Conservation (phyloP, 257 asterid species). For the Capsicum rhomboideum region DNA sequence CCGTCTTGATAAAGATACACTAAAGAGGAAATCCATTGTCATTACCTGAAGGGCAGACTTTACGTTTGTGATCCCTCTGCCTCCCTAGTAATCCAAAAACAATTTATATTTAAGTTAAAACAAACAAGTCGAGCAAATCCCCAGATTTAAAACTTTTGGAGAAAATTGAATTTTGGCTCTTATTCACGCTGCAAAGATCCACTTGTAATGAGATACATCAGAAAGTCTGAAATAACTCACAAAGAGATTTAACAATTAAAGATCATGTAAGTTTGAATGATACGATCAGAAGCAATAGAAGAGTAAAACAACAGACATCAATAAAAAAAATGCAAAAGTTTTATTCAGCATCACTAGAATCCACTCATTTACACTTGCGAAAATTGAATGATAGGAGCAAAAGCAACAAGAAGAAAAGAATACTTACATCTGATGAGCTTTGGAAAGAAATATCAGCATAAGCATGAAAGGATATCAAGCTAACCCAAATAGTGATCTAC, state of each 20-base stretch:
- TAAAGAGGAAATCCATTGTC: not conserved
- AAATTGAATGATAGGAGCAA: not conserved
- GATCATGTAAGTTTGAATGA: not conserved
- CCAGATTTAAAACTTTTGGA: not conserved
- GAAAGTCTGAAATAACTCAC: conserved; percentile 2
- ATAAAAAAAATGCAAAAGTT: not conserved
- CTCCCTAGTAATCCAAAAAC: conserved; percentile 49
- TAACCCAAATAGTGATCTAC: conserved; percentile 86
- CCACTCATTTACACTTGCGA: not conserved
- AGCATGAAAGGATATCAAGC: conserved; percentile 74
- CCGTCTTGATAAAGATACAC: not conserved
- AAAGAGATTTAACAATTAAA: not conserved
- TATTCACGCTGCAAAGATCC: not conserved
- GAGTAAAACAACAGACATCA: not conserved
- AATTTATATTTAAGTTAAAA: not conserved
- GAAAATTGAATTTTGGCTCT: not conserved
- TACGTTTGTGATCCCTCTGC: conserved; percentile 86
- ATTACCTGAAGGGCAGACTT: conserved; percentile 74
- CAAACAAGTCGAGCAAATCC: not conserved
- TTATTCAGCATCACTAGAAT: not conserved
- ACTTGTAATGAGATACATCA: not conserved
- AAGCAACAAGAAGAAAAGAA: not conserved
- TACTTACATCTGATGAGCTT: conserved; percentile 77
- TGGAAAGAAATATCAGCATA: conserved; percentile 76
- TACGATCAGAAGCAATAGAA: not conserved